Base-by-base conservation (phyloP, 352 stramenopile species). In the Thraustochytrium aureum region DNA sequence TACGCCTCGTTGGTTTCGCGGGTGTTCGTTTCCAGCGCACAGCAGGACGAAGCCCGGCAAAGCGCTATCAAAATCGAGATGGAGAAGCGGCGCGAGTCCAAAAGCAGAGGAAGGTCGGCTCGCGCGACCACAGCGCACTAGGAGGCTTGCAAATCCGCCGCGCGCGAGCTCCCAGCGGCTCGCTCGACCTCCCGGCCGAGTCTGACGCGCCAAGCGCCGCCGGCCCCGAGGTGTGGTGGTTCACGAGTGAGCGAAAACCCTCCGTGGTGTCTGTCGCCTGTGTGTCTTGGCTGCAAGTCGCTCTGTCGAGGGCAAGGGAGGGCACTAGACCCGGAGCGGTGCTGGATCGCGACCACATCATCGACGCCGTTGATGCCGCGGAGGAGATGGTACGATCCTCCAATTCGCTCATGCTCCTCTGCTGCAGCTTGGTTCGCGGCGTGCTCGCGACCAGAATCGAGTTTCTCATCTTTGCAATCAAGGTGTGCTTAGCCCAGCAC, bases 311-410 rank as follows among this genome's bases (percentile, higher is more conserved):
- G 17, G 26, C 26, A 17, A 22, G 47, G 47, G 47, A 56, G 17
- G 17, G 26, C 47, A 56, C 47, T n/a, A n/a, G n/a, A n/a, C n/a
- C n/a, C n/a, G n/a, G n/a, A n/a, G n/a, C n/a, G n/a, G n/a, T n/a
- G n/a, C n/a, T n/a, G n/a, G n/a, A n/a, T n/a, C n/a, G n/a, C n/a
- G n/a, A n/a, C n/a, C n/a, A n/a, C n/a, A n/a, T n/a, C n/a, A n/a
- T n/a, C n/a, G 69, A 79, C 12, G 69, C 69, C 10, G 32, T n/a
- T n/a, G n/a, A n/a, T n/a, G n/a, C 47, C 39, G 69, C 69, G 6
- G 69, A 79, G 56, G 69, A 79, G 61, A 79, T 79, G 69, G 47
- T 79, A 14, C 52, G 50, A 7, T 35, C 59, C 14, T 35, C 37
- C 32, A 56, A 20, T 12, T 42, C 37, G 5, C 4, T 50, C 4